Evolutionary conservation across 345 rosid species (phyloP), one percentile per base, ranked within the genome.

Genomic region (Crucihimalaya himalaica): DNA sequence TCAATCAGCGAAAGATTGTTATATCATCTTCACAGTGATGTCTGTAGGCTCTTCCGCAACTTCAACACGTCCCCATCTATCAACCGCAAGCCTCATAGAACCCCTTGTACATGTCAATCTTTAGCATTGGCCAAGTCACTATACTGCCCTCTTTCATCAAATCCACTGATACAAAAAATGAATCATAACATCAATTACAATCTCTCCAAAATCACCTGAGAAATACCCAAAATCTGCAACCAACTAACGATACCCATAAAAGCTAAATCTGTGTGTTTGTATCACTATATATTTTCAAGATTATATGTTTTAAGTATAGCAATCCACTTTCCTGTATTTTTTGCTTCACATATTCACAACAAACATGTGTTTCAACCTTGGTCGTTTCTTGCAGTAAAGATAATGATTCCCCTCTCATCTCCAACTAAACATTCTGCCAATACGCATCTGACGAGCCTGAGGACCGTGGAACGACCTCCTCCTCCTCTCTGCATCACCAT

Each of bases 361-460:
- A 29, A 48, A 12, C 11, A 19, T 19, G 6, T 8, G 12, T 34
- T 7, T 16, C 64, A 56, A 91, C 97, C 99, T 92, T 92, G 99
- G 55, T 95, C 97, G 77, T 90, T 90, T 73, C 99, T 85, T 21
- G 99, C 97, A 0, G 92, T 86, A 46, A 95, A 95, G 67, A 95
- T 83, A 20, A 95, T 86, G 71, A 92, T 84, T 65, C 97, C 97
- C 1, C 97, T 91, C 80, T 92, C 99, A 67, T 95, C 99, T 20
- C 99, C 99, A 4, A 95, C 92, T 81, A 95, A 79, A 74, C 90
- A 85, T 79, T 95, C 99, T 1, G 97, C 88, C 88, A 76, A 86
- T 80, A n/a, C 90, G 81, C 88, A 87, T 88, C 79, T 94, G 98
- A 58, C 98, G 96, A 13, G 80, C 77, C 73, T 85, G 96, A 77